Evolutionary conservation across 345 rosid genomes (phyloP), one percentile per base, ranked within the genome.

Genomic region (Murraya paniculata): DNA sequence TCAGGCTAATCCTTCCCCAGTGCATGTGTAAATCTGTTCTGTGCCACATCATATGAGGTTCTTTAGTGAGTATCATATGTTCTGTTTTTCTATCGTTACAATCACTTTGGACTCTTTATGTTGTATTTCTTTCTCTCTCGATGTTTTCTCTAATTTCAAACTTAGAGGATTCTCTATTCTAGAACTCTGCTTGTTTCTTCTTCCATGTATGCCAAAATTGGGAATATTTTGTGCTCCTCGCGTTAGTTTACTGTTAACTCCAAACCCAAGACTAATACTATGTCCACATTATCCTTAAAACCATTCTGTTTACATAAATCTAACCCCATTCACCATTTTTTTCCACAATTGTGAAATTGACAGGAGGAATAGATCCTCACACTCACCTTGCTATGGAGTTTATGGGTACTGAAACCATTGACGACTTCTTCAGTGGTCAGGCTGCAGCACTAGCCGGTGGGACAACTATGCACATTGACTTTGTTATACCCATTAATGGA

Each of bases 371-470:
- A 77, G 98, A 96, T 77, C 99, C 99, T 1, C 99, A 95, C 82
- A 90, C 98, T 0, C 99, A 96, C 84, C 91, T 96, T 0, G 90
- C 89, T 28, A 84, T 92, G 90, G 95, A 87, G 60, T 91, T 89
- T 74, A 87, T 96, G 98, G 94, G 88, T 70, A 87, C 91, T 2
- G 90, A 88, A 87, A 80, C 97, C 7, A 64, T 90, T 76, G 99
- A 96, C 78, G 97, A 96, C 85, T 96, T 90, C 87, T 92, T 89
- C 90, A 93, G 93, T 86, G 98, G 99, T 81, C 99, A 96, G 87
- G 97, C 97, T 79, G 99, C 99, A 68, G 99, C 99, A 30, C 87
- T 94, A 87, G 97, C 99, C 38, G 99, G 99, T 81, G 99, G 99
- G 80, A 96, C 98, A 69, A 96, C 97, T 33, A 96, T 94, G 99